phyloP scores from a whole-genome alignment of 2,329 filamentous ascomycete species.

The Curvularia verruculosa region DNA sequence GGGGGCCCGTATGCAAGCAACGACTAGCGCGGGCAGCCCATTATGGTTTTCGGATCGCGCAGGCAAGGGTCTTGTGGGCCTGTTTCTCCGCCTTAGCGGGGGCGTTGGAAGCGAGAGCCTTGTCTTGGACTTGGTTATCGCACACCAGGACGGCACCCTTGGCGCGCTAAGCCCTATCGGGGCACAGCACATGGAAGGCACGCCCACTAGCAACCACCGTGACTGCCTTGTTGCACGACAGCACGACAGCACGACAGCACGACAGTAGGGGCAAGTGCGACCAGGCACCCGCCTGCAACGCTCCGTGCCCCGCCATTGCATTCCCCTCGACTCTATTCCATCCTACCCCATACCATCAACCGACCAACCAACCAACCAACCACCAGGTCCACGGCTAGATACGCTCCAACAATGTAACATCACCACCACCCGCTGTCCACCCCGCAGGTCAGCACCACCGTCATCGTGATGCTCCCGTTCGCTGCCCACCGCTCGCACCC shows the following conservation, averaged over 20 bases:
- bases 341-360: background rate
- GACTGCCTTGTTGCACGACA: too few relatives aligned
- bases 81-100: background rate
- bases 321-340: too few relatives aligned
- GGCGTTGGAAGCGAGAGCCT: background rate
- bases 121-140: too few relatives aligned
- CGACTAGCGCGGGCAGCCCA: background rate
- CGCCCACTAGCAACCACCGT: background rate
- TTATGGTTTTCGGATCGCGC: constrained; percentile 5
- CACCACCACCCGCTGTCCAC: background rate
- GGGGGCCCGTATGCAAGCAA: background rate
- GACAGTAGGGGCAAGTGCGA: too few relatives aligned
- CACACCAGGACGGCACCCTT: too few relatives aligned
- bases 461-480: background rate
- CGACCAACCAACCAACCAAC: background rate
- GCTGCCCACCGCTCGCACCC: too few relatives aligned
- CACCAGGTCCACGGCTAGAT: background rate
- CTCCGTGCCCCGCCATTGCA: background rate
- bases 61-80: background rate
- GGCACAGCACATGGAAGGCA: background rate
- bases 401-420: constrained; percentile 9
- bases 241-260: too few relatives aligned
- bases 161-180: background rate
- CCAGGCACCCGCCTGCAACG: background rate
- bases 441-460: background rate